Conservation (phyloP, 75 land plant species). For the Sequoiadendron giganteum region DNA sequence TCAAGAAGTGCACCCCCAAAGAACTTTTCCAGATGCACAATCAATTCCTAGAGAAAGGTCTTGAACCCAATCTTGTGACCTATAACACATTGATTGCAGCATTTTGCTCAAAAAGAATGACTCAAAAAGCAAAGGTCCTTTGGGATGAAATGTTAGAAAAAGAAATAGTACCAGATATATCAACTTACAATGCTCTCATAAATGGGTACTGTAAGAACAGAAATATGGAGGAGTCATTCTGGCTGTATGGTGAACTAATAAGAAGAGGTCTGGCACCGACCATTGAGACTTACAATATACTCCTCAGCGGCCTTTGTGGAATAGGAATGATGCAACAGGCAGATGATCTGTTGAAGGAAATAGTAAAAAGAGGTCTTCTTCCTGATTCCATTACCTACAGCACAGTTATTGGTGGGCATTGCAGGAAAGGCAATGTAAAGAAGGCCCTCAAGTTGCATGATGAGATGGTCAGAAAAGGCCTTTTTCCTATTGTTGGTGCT, state of each 20-base stretch:
- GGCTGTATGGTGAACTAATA: slow-evolving; percentile 46
- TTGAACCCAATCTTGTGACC: slow-evolving; percentile 31
- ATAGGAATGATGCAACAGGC: slow-evolving; percentile 53
- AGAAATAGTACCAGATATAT: slow-evolving; percentile 51
- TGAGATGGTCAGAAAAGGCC: slow-evolving; percentile 66
- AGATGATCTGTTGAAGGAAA: slow-evolving; percentile 45
- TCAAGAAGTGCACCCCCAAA: slow-evolving; percentile 31
- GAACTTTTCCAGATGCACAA: slow-evolving; percentile 40
- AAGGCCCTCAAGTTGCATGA: slow-evolving; percentile 55
- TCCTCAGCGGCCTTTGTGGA: slow-evolving; percentile 44
- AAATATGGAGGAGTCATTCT: slow-evolving; percentile 43
- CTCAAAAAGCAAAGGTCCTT: slow-evolving; percentile 39
- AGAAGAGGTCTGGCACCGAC: slow-evolving; percentile 52
- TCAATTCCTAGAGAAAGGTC: slow-evolving; percentile 40
- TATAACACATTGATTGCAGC: slow-evolving; percentile 56
- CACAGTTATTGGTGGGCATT: slow-evolving; percentile 59
- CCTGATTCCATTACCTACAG: slow-evolving; percentile 61
- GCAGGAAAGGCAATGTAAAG: slow-evolving; percentile 55
- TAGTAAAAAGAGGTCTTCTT: slow-evolving; percentile 54
- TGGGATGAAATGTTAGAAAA: slow-evolving; percentile 45
- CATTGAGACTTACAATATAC: slow-evolving; percentile 55
- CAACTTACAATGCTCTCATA: slow-evolving; percentile 72
- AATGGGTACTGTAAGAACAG: slow-evolving; percentile 54
- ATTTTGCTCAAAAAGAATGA: slow-evolving; percentile 60
- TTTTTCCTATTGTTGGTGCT: slow-evolving; percentile 61